Evolutionary conservation across 1,139 yeast species (phyloP), one percentile per base, ranked within the genome.

Genomic region (Candida pseudoviswanathii): DNA sequence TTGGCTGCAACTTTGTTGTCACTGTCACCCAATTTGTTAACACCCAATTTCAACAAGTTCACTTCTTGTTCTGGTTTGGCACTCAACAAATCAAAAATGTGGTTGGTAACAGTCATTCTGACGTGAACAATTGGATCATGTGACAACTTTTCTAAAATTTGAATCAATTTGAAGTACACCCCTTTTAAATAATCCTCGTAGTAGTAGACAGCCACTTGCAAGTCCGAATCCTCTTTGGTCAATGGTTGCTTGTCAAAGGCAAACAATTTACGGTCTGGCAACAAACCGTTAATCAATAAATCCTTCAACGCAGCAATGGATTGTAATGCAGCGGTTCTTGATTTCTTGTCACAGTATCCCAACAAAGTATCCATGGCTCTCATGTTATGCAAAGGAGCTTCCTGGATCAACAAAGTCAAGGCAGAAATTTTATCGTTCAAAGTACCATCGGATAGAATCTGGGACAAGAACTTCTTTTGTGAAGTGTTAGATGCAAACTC

Each of bases 21-120:
- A 45, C 81, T 78, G 64, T 94, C 99, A 70, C 99, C 99, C 45
- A 94, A 77, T 66, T 94, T 94, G 67, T 95, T 94, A 44, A 91
- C 95, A 46, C 96, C 97, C 51, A 95, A 76, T 59, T 94, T 81
- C 60, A 94, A 76, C 57, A 95, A 75, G 65, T 95, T 94, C 45
- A 86, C 96, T 69, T 94, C 99, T 72, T 95, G 99, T 71, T 94
- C 99, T 2, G 99, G 98, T 65, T 92, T 94, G 11, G 87, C 78
- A 57, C 83, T 85, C 53, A 94, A 73, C 42, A 94, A 75, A 53
- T 89, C 96, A 58, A 92, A 88, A 40, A 92, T 79, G 62, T 89
- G 94, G 43, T 80, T 75, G 36, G 91, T 79, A 37, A 89, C 84
- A 54, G 83, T 89, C 77, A 86, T 80, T 65, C 96, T 83, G 40